Base-by-base conservation (phyloP, 2,329 filamentous ascomycete species). In the Sporothrix curviconia region DNA sequence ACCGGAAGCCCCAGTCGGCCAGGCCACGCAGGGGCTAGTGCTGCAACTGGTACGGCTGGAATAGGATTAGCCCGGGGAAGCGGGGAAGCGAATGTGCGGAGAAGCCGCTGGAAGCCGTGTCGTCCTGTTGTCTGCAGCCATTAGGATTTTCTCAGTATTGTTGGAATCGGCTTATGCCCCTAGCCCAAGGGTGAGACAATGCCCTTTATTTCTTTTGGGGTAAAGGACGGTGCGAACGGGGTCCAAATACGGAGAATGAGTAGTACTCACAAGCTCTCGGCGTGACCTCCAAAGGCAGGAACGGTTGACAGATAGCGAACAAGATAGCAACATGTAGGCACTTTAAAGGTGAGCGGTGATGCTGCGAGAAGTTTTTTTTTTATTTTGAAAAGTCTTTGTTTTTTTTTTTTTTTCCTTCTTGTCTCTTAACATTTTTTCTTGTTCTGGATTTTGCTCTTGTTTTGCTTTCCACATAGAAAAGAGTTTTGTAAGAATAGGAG, bases 61-160 rank as follows among this genome's bases (percentile, higher is more conserved):
- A 44, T 44, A 14, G 40, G 40, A 24, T 44, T 44, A 28, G 40
- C 7, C 24, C n/a, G 22, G 22, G 25, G 47, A 50, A 50, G n/a
- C 30, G 47, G 47, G 44, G 28, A 47, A 34, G 11, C 19, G 40
- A 24, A 17, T 9, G 24, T 47, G 43, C 17, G 43, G 43, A 32
- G 19, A 51, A 51, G 47, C 47, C 47, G 47, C 47, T 51, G 32
- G 47, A 51, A 37, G 32, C 47, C 47, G 47, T 37, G 8, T 49
- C 7, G 44, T 19, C 15, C 14, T 28, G 15, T 28, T n/a, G 15
- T 34, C 19, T 34, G 28, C 43, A 19, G 44, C 44, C 30, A 47
- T 47, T 28, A 34, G 42, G 28, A 47, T 32, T 25, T 17, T 44
- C 22, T 5, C 7, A 6, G 7, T 22, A 39, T 39, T 19, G 32